A percentile compares a stretch with the other conserved stretches of the same genome.
Evolutionary conservation across 441 rosid species (phyloP).

Genomic region (Dalechampia spathulata): DNA sequence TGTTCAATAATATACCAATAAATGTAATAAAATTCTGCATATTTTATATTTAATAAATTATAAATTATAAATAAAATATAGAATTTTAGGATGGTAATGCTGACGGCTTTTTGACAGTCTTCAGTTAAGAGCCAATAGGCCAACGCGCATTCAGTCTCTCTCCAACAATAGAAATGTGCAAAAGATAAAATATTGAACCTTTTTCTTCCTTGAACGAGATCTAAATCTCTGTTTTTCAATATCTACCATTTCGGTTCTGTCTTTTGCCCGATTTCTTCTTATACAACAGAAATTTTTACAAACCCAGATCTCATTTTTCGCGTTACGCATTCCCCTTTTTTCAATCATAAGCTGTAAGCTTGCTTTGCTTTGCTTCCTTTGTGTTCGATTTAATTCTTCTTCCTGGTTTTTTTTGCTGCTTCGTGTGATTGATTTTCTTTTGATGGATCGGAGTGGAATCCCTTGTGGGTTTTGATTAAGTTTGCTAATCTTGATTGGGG

Average conservation of each 20-base stretch:
- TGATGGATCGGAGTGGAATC: slow-evolving; percentile 12
- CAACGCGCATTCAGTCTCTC: too few species aligned
- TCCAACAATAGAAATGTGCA: slow-evolving; percentile 1
- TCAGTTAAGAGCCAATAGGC: too few species aligned
- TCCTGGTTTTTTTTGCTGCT: background rate
- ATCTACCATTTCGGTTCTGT: slow-evolving; percentile 2
- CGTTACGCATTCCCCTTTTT: background rate
- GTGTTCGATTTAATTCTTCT: background rate
- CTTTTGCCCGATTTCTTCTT: slow-evolving; percentile 1
- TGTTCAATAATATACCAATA: too few species aligned
- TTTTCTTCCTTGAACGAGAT: too few species aligned
- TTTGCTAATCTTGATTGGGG: background rate
- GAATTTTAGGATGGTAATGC: too few species aligned
- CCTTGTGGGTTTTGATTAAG: background rate
- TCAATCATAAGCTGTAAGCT: background rate
- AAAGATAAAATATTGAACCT: too few species aligned
- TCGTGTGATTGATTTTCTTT: background rate
- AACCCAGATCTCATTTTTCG: background rate
- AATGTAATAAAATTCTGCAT: too few species aligned
- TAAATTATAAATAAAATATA: too few species aligned
- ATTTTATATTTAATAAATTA: too few species aligned
- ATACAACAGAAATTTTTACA: background rate
- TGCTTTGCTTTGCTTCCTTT: background rate
- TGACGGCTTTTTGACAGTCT: too few species aligned
- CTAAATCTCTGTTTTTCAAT: background rate